Evolutionary conservation across 2,329 filamentous ascomycete species (phyloP), one percentile per base, ranked within the genome.

Genomic region (Fusarium caatingaense): DNA sequence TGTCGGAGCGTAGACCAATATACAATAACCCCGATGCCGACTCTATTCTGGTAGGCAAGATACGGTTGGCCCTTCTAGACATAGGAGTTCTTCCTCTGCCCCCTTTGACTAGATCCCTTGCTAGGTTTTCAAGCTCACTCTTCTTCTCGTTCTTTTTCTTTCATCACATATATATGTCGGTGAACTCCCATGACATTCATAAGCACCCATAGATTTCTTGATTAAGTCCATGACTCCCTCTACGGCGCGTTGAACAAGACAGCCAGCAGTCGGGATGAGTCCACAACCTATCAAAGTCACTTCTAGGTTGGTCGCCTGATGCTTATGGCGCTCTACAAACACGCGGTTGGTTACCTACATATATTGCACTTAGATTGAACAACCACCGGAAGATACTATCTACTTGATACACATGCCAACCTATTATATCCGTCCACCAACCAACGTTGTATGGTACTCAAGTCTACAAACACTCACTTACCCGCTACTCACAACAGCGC

Each of bases 1-100:
- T 34, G 16, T 9, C 15, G 6, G 9, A 32, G 2, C 15, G 15
- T 9, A 32, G 3, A 32, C 15, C 12, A 13, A 16, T 4, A 16
- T 32, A 5, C 30, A 32, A 32, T 9, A 8, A 16, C 8, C 15
- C 4, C 3, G 30, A 32, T 32, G 4, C 15, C 8, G 8, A 9
- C 8, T 16, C 8, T 15, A 2, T 5, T 3, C 4, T 32, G 8
- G 15, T 16, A 2, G 30, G 1, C 30, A 16, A 32, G 15, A 1
- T 7, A 16, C 6, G 16, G 4, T 8, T 15, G 13, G 13, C 13
- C 30, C 8, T 27, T 10, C 25, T 27, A 27, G 25, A 27, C 25
- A 27, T 10, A 27, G 25, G 25, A 9, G 3, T 30, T 30, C 12
- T 30, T 30, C 28, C 28, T 12, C 10, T 28, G 4, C 11, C 27